Conservation (phyloP, 257 asterid genomes). For the Solanum pinnatisectum region DNA sequence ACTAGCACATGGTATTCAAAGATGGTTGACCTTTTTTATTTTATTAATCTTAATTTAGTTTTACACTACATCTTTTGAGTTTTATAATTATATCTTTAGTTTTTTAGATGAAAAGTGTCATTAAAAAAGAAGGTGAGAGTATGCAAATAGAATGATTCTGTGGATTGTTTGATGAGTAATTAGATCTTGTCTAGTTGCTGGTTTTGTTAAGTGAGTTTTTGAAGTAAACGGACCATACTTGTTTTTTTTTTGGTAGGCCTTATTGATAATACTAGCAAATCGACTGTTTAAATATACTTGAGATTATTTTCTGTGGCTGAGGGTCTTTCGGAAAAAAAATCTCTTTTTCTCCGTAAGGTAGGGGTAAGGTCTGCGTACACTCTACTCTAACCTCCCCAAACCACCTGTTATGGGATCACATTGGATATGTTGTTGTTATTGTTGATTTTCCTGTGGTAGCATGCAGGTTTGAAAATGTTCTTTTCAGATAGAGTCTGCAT, state of each 20-base stretch:
- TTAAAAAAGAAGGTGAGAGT: neutral
- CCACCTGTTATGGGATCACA: neutral
- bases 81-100: neutral
- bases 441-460: neutral
- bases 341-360: neutral
- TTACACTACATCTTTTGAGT: constrained; percentile 2
- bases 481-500: neutral
- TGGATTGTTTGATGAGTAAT: neutral
- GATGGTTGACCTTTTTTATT: constrained; percentile 29
- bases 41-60: constrained; percentile 3
- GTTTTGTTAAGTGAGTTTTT: constrained; percentile 32
- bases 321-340: neutral
- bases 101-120: neutral
- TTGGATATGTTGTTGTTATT: neutral
- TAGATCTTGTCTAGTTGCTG: constrained; percentile 6
- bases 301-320: neutral
- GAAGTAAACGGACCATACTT: neutral
- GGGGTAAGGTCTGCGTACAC: neutral
- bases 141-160: constrained; percentile 9
- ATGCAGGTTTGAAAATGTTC: neutral
- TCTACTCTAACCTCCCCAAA: neutral
- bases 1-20: constrained; percentile 47
- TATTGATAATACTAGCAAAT: constrained; percentile 15
- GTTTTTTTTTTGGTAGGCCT: constrained; percentile 37
- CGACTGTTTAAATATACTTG: neutral